A percentile compares a stretch with the other conserved stretches of the same genome.
phyloP scores from a whole-genome alignment of 176 grass and related monocot genomes.

The Musa schizocarpa region DNA sequence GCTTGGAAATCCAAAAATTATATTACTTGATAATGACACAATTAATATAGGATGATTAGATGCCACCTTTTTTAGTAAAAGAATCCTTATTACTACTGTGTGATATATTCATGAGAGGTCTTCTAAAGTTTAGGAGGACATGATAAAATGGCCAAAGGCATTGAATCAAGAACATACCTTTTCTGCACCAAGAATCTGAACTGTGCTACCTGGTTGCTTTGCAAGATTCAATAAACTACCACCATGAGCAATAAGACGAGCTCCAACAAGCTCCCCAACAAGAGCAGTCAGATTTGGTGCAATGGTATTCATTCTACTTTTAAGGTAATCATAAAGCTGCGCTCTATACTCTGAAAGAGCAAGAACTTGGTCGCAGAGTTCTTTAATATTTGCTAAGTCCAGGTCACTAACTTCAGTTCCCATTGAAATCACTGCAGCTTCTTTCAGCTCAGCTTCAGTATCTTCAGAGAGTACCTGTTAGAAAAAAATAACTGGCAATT shows the following conservation, averaged over 20 bases:
- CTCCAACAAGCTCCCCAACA: slow-evolving; percentile 85
- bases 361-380: slow-evolving; percentile 83
- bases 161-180: slow-evolving; percentile 37
- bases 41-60: too few relatives aligned
- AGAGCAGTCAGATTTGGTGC: slow-evolving; percentile 87
- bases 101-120: neutral
- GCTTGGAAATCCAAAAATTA: too few relatives aligned
- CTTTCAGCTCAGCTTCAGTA: slow-evolving; percentile 67
- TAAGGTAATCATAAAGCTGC: slow-evolving; percentile 73
- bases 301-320: slow-evolving; percentile 84
- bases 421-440: slow-evolving; percentile 83
- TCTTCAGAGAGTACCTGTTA: slow-evolving; percentile 69
- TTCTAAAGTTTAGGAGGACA: neutral
- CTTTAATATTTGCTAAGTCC: slow-evolving; percentile 73
- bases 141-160: neutral
- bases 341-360: slow-evolving; percentile 90
- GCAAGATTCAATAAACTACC: slow-evolving; percentile 87
- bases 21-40: too few relatives aligned
- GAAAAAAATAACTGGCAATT: slow-evolving; percentile 1
- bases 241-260: slow-evolving; percentile 86
- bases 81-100: neutral
- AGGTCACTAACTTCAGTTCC: slow-evolving; percentile 87
- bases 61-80: neutral
- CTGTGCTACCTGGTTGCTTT: slow-evolving; percentile 87
- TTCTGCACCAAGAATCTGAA: slow-evolving; percentile 94